Percentiles rank a stretch among this genome's conserved stretches.
Evolutionary conservation across 2,329 filamentous ascomycete species (phyloP).

Genomic region (Calonectria pseudoturangicola): DNA sequence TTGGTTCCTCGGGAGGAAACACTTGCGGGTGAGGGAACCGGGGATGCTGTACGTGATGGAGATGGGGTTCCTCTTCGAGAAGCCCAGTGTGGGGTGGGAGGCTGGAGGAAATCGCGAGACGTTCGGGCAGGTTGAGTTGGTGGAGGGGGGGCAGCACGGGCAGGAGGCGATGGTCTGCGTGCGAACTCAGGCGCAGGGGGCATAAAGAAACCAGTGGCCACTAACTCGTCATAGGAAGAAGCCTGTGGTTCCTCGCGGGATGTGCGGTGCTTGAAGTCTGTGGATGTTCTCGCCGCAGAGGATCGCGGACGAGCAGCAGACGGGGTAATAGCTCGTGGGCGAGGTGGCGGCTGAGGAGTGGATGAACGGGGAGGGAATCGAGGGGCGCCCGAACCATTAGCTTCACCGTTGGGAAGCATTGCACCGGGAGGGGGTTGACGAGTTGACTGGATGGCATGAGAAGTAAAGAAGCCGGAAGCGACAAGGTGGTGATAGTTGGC

Average conservation of each 20-base stretch:
- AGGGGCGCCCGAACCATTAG: constrained; percentile 13
- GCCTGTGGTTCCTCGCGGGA: constrained; percentile 42
- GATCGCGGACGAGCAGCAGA: constrained; percentile 36
- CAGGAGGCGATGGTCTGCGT: constrained; percentile 42
- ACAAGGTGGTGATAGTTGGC: constrained; percentile 75
- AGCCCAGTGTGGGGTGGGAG: constrained; percentile 55
- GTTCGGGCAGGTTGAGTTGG: constrained; percentile 43
- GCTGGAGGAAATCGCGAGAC: constrained; percentile 45
- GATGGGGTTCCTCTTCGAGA: constrained; percentile 50
- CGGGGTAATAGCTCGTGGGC: constrained; percentile 42
- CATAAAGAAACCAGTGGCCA: constrained; percentile 53
- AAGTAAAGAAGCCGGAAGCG: constrained; percentile 74
- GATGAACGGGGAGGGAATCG: constrained; percentile 41
- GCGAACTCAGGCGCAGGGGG: constrained; percentile 47
- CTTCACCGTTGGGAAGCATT: constrained; percentile 36
- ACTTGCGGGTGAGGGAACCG: constrained; percentile 59
- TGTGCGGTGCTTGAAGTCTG: constrained; percentile 37
- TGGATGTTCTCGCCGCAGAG: constrained; percentile 42
- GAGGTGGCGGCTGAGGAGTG: constrained; percentile 40
- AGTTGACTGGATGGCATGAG: constrained; percentile 75
- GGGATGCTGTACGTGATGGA: constrained; percentile 46
- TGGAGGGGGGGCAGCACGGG: constrained; percentile 50
- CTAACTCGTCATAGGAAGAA: constrained; percentile 52
- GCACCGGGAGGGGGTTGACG: constrained; percentile 63
- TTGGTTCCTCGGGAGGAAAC: constrained; percentile 70